Conservation (phyloP, 768 basidiomycete species). For the Lyophyllum semitale region DNA sequence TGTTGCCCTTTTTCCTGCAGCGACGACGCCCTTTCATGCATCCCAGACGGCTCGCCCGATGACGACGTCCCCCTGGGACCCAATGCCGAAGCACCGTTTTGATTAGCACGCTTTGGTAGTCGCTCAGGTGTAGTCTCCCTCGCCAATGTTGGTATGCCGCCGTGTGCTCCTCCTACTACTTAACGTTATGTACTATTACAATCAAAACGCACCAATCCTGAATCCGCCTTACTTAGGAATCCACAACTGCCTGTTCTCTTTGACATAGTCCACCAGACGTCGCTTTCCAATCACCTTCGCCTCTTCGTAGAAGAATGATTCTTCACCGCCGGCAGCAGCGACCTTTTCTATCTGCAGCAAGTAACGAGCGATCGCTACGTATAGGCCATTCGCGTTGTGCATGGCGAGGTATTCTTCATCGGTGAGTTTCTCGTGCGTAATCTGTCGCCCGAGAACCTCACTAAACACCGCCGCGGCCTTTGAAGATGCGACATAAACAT, state of each 20-base stretch:
- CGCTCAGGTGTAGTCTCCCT: no score
- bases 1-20: no score
- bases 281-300: constrained; percentile 25
- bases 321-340: constrained; percentile 24
- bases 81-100: no score
- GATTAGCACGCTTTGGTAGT: no score
- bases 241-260: background rate
- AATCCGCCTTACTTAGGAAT: background rate
- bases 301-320: constrained; percentile 16
- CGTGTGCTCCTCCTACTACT: no score
- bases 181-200: no score
- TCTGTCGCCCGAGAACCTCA: constrained; percentile 27
- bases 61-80: no score
- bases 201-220: no score
- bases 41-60: no score
- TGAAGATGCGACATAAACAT: background rate
- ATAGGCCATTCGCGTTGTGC: constrained; percentile 18
- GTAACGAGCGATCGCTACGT: constrained; percentile 15
- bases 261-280: constrained; percentile 13
- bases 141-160: no score
- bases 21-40: no score
- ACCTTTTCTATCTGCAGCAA: constrained; percentile 18
- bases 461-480: constrained; percentile 27
- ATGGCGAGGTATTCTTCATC: constrained; percentile 18
- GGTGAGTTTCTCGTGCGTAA: constrained; percentile 25